A percentile compares a stretch with the other conserved stretches of the same genome.
Evolutionary conservation across 108 stramenopile species (phyloP).

Genomic region (Fragilaria radians): DNA sequence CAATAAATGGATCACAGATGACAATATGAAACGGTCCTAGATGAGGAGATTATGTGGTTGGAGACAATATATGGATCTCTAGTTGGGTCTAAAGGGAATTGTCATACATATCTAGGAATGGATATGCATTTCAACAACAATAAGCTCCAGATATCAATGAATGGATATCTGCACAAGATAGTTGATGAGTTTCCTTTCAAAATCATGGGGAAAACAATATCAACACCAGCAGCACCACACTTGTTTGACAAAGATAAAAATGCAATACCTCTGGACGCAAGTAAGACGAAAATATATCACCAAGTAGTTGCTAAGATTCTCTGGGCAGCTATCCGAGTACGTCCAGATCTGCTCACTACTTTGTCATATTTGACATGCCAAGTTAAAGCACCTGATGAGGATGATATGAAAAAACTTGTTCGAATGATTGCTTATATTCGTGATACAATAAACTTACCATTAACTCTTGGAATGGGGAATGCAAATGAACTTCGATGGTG

Average conservation of each 20-base stretch:
- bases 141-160: slow-evolving; percentile 21
- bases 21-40: slow-evolving; percentile 10
- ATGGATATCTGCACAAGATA: slow-evolving; percentile 13
- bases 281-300: slow-evolving; percentile 20
- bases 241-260: slow-evolving; percentile 18
- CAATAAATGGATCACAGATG: slow-evolving; percentile 19
- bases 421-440: not conserved
- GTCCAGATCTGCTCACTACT: slow-evolving; percentile 29
- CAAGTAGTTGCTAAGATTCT: slow-evolving; percentile 24
- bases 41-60: slow-evolving; percentile 2
- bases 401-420: not conserved
- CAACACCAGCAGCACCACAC: slow-evolving; percentile 18
- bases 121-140: slow-evolving; percentile 18
- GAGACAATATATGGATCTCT: slow-evolving; percentile 13
- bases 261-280: not conserved
- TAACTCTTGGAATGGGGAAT: not conserved
- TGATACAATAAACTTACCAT: not conserved
- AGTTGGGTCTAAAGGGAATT: slow-evolving; percentile 15
- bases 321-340: slow-evolving; percentile 20
- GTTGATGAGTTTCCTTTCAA: slow-evolving; percentile 13
- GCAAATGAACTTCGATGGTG: not conserved
- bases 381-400: not conserved
- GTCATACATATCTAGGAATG: slow-evolving; percentile 46
- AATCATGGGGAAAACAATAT: not conserved
- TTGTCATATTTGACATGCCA: slow-evolving; percentile 30